A percentile compares a stretch with the other conserved stretches of the same genome.
Conservation (phyloP, 2,329 filamentous ascomycete genomes). For the Scedosporium minutisporum region DNA sequence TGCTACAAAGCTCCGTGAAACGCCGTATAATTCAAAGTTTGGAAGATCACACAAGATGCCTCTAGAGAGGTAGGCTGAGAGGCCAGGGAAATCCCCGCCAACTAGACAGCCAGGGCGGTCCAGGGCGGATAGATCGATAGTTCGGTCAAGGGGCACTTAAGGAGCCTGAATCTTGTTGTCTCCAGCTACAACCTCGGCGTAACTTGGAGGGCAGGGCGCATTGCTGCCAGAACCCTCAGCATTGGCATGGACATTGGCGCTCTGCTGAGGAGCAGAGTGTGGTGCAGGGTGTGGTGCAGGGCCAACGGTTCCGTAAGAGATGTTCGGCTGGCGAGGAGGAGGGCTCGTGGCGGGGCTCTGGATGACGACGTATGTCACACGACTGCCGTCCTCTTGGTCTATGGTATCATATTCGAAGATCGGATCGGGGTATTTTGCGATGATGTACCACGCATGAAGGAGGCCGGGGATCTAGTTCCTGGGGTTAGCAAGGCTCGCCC, state of each 20-base stretch:
- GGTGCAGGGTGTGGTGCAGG: slow-evolving; percentile 17
- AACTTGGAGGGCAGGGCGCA: slow-evolving; percentile 57
- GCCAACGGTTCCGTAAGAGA: slow-evolving; percentile 38
- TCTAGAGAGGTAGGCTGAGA: not conserved
- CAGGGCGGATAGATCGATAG: too few species aligned
- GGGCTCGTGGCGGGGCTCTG: slow-evolving; percentile 32
- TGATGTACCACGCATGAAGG: slow-evolving; percentile 96
- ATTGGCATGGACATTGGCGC: slow-evolving; percentile 26
- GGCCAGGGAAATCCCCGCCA: not conserved
- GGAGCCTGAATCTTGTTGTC: slow-evolving; percentile 76
- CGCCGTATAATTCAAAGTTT: not conserved
- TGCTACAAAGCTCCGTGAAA: not conserved
- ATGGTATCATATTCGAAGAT: slow-evolving; percentile 61
- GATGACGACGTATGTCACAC: slow-evolving; percentile 72
- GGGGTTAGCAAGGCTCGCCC: not conserved
- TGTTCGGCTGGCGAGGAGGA: slow-evolving; percentile 18
- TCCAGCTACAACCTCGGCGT: slow-evolving; percentile 80
- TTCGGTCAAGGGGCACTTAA: not conserved
- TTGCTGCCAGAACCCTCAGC: not conserved
- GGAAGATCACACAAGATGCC: not conserved
- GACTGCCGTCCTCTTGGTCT: slow-evolving; percentile 47
- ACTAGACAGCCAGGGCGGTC: too few species aligned
- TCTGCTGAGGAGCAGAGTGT: slow-evolving; percentile 20
- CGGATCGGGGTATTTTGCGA: slow-evolving; percentile 74
- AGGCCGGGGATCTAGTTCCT: slow-evolving; percentile 62